These are phyloP conservation scores for Oryza officinalis DNA, from an alignment of 176 grass and related monocot species.

Conservation along the genomic window DNA sequence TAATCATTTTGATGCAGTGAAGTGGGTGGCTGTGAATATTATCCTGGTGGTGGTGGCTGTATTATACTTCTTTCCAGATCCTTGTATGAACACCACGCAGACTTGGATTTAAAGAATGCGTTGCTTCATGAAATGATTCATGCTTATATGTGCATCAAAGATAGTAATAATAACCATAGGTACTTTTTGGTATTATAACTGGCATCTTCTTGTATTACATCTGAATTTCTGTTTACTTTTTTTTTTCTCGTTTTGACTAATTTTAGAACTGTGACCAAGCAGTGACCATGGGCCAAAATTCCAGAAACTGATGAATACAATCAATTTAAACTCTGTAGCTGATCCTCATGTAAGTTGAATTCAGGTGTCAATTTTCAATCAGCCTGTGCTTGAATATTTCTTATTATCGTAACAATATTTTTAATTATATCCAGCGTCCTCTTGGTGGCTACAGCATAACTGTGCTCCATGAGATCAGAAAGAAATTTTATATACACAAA, in stretches of 20 bases:
- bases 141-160: conserved; percentile 62
- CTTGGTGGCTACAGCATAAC: conserved; percentile 62
- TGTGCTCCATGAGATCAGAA: conserved; percentile 38
- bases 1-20: conserved; percentile 45
- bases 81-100: conserved; percentile 26
- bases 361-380: background rate
- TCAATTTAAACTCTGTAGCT: conserved; percentile 47
- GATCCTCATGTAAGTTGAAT: conserved; percentile 57
- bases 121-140: conserved; percentile 93
- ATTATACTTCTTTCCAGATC: conserved; percentile 59
- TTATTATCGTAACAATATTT: conserved; percentile 15
- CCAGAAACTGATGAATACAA: conserved; percentile 53
- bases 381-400: conserved; percentile 5
- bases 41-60: conserved; percentile 68
- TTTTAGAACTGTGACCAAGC: conserved; percentile 34
- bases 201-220: background rate
- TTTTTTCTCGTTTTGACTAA: background rate
- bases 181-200: conserved; percentile 18
- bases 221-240: conserved; percentile 1
- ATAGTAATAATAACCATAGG: conserved; percentile 52
- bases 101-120: conserved; percentile 59
- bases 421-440: conserved; percentile 57
- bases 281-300: conserved; percentile 69
- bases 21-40: conserved; percentile 54
- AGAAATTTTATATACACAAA: conserved; percentile 42